Percentiles rank a stretch among this genome's conserved stretches.
These are phyloP conservation scores for Collybia nuda DNA, from an alignment of 768 basidiomycete genomes.

Conservation along the genomic window DNA sequence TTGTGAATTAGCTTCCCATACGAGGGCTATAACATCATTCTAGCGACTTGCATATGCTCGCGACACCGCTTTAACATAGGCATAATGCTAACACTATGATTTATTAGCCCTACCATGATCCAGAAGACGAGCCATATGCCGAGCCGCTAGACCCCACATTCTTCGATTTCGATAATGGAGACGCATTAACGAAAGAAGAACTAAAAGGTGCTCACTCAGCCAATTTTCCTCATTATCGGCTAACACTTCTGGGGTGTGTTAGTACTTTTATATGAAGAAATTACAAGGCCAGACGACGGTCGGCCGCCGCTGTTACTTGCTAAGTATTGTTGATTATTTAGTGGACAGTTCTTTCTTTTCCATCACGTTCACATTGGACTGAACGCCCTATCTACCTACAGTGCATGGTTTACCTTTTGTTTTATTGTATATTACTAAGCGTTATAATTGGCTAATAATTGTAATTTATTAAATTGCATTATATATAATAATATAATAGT, in stretches of 20 bases:
- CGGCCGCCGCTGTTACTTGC: conserved; percentile 14
- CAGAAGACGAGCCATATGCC: conserved; percentile 85
- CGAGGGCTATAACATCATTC: no score
- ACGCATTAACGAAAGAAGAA: conserved; percentile 62
- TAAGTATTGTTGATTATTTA: neutral
- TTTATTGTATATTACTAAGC: no score
- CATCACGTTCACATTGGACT: no score
- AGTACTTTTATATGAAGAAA: conserved; percentile 55
- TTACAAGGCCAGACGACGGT: conserved; percentile 32
- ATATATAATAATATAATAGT: no score
- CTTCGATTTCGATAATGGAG: conserved; percentile 81
- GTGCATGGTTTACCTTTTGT: no score
- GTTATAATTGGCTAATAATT: no score
- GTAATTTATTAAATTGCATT: no score
- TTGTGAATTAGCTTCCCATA: neutral
- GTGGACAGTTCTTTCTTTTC: no score
- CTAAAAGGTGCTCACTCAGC: conserved; percentile 52
- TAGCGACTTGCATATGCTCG: no score
- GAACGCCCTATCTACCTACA: no score
- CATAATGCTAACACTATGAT: neutral
- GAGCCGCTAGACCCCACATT: conserved; percentile 72
- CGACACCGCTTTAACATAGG: neutral
- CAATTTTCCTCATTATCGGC: neutral
- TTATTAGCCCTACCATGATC: conserved; percentile 80
- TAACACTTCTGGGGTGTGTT: neutral